phyloP scores from a whole-genome alignment of 75 land plant species.

The Cunninghamia lanceolata region DNA sequence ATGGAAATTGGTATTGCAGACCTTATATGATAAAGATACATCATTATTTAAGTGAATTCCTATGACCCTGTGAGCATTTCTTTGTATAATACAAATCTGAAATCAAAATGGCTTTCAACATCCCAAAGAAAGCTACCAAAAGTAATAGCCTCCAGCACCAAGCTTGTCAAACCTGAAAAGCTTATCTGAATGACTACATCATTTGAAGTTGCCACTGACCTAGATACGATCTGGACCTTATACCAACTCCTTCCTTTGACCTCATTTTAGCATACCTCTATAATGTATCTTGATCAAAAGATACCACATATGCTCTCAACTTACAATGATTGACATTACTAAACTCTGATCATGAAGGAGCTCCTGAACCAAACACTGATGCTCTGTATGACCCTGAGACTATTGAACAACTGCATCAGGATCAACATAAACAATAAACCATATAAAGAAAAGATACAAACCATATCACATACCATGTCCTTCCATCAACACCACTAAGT shows the following conservation, averaged over 20 bases:
- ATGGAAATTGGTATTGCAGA: too few relatives aligned
- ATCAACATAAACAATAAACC: too few relatives aligned
- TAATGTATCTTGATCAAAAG: constrained; percentile 41
- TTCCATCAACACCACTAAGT: too few relatives aligned
- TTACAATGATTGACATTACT: constrained; percentile 14
- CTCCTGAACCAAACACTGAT: constrained; percentile 1
- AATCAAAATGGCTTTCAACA: constrained; percentile 54
- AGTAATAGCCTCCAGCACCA: constrained; percentile 58
- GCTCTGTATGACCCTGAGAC: too few relatives aligned
- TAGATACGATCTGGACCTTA: constrained; percentile 24
- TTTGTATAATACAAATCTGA: too few relatives aligned
- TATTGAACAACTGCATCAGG: too few relatives aligned
- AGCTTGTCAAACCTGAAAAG: constrained; percentile 41
- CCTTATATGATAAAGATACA: too few relatives aligned
- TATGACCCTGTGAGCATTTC: too few relatives aligned
- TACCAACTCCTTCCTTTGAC: constrained; percentile 38
- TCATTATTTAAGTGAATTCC: too few relatives aligned
- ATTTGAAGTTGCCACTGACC: constrained; percentile 22
- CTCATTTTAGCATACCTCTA: constrained; percentile 51
- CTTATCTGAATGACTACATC: constrained; percentile 48
- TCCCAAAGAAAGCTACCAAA: constrained; percentile 71
- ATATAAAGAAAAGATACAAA: too few relatives aligned
- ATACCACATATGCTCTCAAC: constrained; percentile 32
- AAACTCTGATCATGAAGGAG: neutral
- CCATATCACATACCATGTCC: too few relatives aligned